Evolutionary conservation across 164 flowering plant species (phyloP), one percentile per base, ranked within the genome.

Genomic region (Vitis cinerea): DNA sequence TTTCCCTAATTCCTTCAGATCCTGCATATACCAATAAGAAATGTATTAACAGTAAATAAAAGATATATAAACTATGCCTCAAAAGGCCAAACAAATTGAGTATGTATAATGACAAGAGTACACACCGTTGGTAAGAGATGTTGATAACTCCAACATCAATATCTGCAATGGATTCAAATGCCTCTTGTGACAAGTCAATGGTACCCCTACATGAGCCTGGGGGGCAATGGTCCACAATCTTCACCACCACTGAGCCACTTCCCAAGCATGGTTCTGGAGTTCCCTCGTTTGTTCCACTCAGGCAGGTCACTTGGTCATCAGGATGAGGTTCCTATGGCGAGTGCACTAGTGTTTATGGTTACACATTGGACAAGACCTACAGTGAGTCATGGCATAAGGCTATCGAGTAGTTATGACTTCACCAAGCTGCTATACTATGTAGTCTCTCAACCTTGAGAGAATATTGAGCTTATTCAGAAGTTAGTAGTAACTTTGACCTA

Each of bases 101-200:
- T 19, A 19, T 19, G 1, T 19, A 19, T 19, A 19, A 19, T 19
- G 23, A 19, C 23, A 19, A 19, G 9, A 59, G 49, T 65, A 53
- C 73, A 29, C 61, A 75, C 78, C n/a, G 71, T 19, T 72, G 53
- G 54, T 52, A 69, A 29, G 73, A 53, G 9, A 79, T 75, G 5
- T 55, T 66, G 47, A 75, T 75, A 9, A 31, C 67, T 29, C 83
- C 79, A 9, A 77, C 73, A 48, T 69, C 64, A 16, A 77, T 75
- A 60, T 81, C 59, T 1, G 83, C 83, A 52, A 81, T 81, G 61
- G 66, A 30, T 13, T 77, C 73, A 61, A 81, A 81, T 12, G 84
- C 81, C 65, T 81, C 82, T 31, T 72, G 72, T 2, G 84, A 81
- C 56, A 78, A 55, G 60, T 81, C 84, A 37, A 81, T 66, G 23